Evolutionary conservation across 352 stramenopile genomes (phyloP).

Genomic region (Phytophthora parvispora): DNA sequence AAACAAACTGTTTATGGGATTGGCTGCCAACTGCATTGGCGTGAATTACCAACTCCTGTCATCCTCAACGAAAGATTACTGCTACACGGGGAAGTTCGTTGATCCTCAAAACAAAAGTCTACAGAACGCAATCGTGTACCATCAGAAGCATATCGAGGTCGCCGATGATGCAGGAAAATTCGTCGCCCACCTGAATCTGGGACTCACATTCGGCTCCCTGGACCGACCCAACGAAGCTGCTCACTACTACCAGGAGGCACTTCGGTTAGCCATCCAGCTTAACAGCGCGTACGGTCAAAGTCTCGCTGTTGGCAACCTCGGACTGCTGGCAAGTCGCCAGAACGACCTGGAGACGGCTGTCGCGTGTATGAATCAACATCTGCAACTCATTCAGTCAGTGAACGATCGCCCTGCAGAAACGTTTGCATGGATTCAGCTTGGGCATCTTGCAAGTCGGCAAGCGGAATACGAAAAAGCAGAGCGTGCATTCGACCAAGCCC

Average conservation of each 20-base stretch:
- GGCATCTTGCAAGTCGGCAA: constrained; percentile 69
- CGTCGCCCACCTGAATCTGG: constrained; percentile 89
- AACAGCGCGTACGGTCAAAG: constrained; percentile 90
- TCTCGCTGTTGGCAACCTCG: constrained; percentile 90
- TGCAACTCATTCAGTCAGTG: constrained; percentile 91
- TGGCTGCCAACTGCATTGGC: constrained; percentile 91
- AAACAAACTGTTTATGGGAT: constrained; percentile 75
- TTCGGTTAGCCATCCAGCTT: constrained; percentile 87
- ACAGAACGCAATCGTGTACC: constrained; percentile 65
- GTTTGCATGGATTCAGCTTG: constrained; percentile 91
- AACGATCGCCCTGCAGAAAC: constrained; percentile 80
- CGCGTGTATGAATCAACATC: constrained; percentile 91
- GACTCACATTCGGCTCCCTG: constrained; percentile 81
- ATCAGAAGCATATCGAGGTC: constrained; percentile 82
- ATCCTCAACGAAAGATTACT: constrained; percentile 61
- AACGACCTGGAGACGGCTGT: constrained; percentile 80
- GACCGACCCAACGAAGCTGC: constrained; percentile 75
- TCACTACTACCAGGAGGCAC: constrained; percentile 87
- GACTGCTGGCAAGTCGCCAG: constrained; percentile 86
- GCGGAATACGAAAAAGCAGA: constrained; percentile 75
- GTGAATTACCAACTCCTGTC: constrained; percentile 89
- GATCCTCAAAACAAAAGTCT: constrained; percentile 57
- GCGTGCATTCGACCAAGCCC: constrained; percentile 83
- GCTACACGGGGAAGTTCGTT: constrained; percentile 84
- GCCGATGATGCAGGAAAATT: constrained; percentile 90